Evolutionary conservation across 2,329 filamentous ascomycete genomes (phyloP), one percentile per base, ranked within the genome.

Genomic region (Penicillium sp.): DNA sequence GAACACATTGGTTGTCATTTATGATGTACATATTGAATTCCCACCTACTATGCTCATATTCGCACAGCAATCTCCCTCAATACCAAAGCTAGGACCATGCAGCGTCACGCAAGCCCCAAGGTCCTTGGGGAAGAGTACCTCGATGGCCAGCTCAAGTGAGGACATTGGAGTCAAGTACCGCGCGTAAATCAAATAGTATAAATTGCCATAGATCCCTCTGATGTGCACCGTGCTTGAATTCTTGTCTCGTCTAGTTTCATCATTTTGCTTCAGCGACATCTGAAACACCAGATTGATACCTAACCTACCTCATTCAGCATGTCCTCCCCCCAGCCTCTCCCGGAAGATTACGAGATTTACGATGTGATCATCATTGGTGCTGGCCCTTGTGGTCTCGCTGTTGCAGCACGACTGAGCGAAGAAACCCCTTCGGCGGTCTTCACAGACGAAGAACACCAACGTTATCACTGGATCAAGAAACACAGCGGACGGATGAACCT

Each of bases 391-490:
- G 88, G 89, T 4, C 83, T 93, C 3, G 88, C 88, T 5, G 83
- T 88, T 5, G 88, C 90, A 8, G 85, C 88, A 1, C 82, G 89
- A 4, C 80, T 93, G 1, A 81, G 83, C 40, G 89, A 93, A 71
- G 79, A 81, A 50, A 88, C 88, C 0, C 89, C 89, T 0, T 89
- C 87, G 0, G 88, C 89, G 1, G 83, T 92, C 48, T 93, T 93
- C 72, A 92, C 89, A 0, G 89, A 93, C 66, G 88, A 90, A 61
- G 90, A 93, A 66, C 89, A 93, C 65, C 84, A 87, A 40, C 81
- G 89, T n/a, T 93, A 89, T 68, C 85, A 89, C 70, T 92, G 88
- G 87, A 86, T 91, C 53, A 81, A 80, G 53, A 87, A 85, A 52
- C 83, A 90, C 65, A 80, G 81, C 27, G 79, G 79, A 27, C 81